Evolutionary conservation across 2,329 filamentous ascomycete species (phyloP).

Genomic region (Aureobasidium mangrovei): DNA sequence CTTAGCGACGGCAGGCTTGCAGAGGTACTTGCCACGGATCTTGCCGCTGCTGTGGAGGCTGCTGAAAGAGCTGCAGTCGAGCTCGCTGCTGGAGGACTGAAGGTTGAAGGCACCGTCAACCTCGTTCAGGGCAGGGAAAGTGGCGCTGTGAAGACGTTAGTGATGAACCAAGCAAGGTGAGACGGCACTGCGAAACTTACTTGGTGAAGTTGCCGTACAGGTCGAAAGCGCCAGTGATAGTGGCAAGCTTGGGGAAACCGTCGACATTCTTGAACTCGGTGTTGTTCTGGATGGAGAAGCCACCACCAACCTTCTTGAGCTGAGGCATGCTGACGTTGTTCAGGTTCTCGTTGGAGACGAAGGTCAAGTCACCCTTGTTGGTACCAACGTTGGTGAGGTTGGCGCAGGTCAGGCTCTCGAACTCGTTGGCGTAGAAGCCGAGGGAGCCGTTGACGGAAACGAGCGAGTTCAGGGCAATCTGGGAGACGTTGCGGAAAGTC

Average conservation of each 20-base stretch:
- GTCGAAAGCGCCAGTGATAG: slow-evolving; percentile 71
- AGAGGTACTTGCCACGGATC: slow-evolving; percentile 37
- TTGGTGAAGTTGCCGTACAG: slow-evolving; percentile 74
- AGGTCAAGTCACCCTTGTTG: slow-evolving; percentile 45
- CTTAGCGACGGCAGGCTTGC: slow-evolving; percentile 31
- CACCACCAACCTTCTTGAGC: slow-evolving; percentile 63
- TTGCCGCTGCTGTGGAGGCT: slow-evolving; percentile 30
- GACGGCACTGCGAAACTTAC: slow-evolving; percentile 46
- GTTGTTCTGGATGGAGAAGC: slow-evolving; percentile 86
- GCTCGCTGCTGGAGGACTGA: slow-evolving; percentile 37
- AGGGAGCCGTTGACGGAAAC: slow-evolving; percentile 66
- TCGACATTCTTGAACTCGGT: slow-evolving; percentile 57
- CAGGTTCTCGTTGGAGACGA: slow-evolving; percentile 49
- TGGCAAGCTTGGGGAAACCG: slow-evolving; percentile 59
- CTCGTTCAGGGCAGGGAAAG: slow-evolving; percentile 48
- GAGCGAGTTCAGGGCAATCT: slow-evolving; percentile 65
- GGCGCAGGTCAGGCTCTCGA: slow-evolving; percentile 51
- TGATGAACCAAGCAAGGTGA: neutral
- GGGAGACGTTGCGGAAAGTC: slow-evolving; percentile 72
- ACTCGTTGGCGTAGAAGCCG: slow-evolving; percentile 73
- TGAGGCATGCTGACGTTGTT: slow-evolving; percentile 67
- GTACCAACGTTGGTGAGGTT: slow-evolving; percentile 59
- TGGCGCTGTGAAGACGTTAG: slow-evolving; percentile 49
- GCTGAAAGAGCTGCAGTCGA: slow-evolving; percentile 35
- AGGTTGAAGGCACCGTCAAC: slow-evolving; percentile 45